These are phyloP conservation scores for Grammothele lineata DNA, from an alignment of 768 basidiomycete genomes.

Conservation along the genomic window DNA sequence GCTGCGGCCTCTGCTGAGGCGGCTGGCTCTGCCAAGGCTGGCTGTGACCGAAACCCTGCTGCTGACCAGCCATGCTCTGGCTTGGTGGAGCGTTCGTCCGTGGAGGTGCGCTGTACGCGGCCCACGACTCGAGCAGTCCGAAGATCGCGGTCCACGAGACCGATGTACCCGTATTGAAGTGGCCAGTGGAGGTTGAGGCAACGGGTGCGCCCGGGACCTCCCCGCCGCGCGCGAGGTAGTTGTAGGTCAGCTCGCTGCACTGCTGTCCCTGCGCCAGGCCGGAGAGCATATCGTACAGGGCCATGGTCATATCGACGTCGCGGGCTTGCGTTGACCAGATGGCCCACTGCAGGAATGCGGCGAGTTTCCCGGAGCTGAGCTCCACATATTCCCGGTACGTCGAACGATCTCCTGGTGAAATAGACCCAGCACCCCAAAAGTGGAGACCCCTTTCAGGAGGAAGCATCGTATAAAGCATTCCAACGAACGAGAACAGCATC, in stretches of 20 bases:
- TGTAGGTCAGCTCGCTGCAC: slow-evolving; percentile 83
- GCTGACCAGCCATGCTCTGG: slow-evolving; percentile 18
- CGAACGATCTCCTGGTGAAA: slow-evolving; percentile 34
- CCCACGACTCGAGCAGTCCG: slow-evolving; percentile 71
- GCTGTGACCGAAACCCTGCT: slow-evolving; percentile 19
- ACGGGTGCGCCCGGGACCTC: slow-evolving; percentile 61
- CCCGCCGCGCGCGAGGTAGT: slow-evolving; percentile 79
- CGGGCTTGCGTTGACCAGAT: slow-evolving; percentile 78
- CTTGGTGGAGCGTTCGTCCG: slow-evolving; percentile 38
- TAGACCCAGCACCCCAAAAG: slow-evolving; percentile 74
- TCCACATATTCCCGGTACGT: slow-evolving; percentile 60
- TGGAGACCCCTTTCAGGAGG: slow-evolving; percentile 76
- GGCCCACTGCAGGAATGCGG: slow-evolving; percentile 85
- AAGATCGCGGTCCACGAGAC: slow-evolving; percentile 82
- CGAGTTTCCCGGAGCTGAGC: slow-evolving; percentile 56
- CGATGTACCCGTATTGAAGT: slow-evolving; percentile 44
- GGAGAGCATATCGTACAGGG: slow-evolving; percentile 84
- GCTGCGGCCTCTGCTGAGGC: slow-evolving; percentile 37
- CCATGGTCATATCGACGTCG: slow-evolving; percentile 69
- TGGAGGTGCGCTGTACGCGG: slow-evolving; percentile 44
- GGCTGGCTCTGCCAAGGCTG: slow-evolving; percentile 27
- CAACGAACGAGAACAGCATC: slow-evolving; percentile 78
- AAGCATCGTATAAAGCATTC: slow-evolving; percentile 70
- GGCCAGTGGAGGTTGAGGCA: slow-evolving; percentile 38
- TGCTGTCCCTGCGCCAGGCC: slow-evolving; percentile 82